Evolutionary conservation across 352 stramenopile genomes (phyloP).

Genomic region (Albugo laibachii): DNA sequence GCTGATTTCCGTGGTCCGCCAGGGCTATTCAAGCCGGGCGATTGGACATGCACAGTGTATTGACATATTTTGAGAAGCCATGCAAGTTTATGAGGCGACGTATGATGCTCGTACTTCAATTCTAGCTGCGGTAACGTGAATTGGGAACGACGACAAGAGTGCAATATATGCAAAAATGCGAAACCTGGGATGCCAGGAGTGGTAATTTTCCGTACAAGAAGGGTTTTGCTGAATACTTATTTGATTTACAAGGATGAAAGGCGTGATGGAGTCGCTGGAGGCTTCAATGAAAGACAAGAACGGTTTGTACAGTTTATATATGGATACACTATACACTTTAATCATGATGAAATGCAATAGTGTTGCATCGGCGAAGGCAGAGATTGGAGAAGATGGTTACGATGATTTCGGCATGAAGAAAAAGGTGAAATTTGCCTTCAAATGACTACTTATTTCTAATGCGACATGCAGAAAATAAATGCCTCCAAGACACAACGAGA

Average conservation of each 20-base stretch:
- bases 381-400: conserved; percentile 72
- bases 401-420: conserved; percentile 76
- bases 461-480: conserved; percentile 24
- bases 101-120: background rate
- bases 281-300: conserved; percentile 72
- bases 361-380: conserved; percentile 45
- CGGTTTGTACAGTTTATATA: conserved; percentile 15
- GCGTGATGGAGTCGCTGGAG: conserved; percentile 49
- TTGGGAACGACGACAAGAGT: conserved; percentile 67
- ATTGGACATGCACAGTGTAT: conserved; percentile 71
- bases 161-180: conserved; percentile 72
- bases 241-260: conserved; percentile 34
- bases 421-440: conserved; percentile 21
- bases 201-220: conserved; percentile 11
- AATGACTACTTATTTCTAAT: background rate
- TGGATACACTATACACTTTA: background rate
- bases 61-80: conserved; percentile 1
- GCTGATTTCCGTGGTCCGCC: conserved; percentile 31
- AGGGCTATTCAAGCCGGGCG: conserved; percentile 54
- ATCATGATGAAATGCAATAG: conserved; percentile 9
- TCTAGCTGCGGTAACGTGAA: conserved; percentile 70
- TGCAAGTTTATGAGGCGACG: background rate
- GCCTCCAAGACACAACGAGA: conserved; percentile 56
- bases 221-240: background rate
- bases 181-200: conserved; percentile 47